Evolutionary conservation across 768 basidiomycete species (phyloP), one percentile per base, ranked within the genome.

Genomic region (Boletellus ananiceps): DNA sequence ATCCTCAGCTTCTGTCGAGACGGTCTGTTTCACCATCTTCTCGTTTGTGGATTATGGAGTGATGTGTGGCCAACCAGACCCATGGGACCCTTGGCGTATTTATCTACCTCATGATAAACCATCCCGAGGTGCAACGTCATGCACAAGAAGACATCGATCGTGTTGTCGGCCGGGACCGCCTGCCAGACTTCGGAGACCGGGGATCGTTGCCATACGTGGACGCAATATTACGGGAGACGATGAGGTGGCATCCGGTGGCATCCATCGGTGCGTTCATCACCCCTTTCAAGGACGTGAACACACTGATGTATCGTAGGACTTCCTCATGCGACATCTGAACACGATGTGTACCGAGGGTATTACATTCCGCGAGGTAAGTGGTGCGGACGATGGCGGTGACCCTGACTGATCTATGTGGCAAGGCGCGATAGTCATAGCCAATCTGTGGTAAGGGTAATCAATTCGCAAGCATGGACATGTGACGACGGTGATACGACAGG

Each of bases 311-410:
- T 2, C 25, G 9, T 32, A 76, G 76, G 71, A 25, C 55, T 76
- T 13, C 73, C 74, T 13, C 77, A 77, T 51, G 60, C 62, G 21
- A 68, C 70, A 11, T 67, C 46, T 5, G 57, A 59, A 7, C 71
- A 72, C 8, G 69, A 72, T 49, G 50, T 61, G 4, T 74, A 73
- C 51, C 52, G 59, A 16, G 72, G 70, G 0, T 69, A 70, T 41
- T 38, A 54, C 44, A 70, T 75, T 34, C 72, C 71, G 0, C 18
- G 43, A 44, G 60, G 60, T 58, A 21, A 19, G 45, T 0, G 4
- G 4, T 4, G 0, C 31, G n/a, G 18, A 29, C 29, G 5, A 3
- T 18, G 33, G 5, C 9, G 0, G 21, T 18, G 14, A 2, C 4
- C 33, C 15, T 15, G 9, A 1, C 9, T 44, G 11, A 51, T 45